Percentiles rank a stretch among this genome's conserved stretches.
phyloP scores from a whole-genome alignment of 78 protist genomes.

The Planoprotostelium fungivorum region DNA sequence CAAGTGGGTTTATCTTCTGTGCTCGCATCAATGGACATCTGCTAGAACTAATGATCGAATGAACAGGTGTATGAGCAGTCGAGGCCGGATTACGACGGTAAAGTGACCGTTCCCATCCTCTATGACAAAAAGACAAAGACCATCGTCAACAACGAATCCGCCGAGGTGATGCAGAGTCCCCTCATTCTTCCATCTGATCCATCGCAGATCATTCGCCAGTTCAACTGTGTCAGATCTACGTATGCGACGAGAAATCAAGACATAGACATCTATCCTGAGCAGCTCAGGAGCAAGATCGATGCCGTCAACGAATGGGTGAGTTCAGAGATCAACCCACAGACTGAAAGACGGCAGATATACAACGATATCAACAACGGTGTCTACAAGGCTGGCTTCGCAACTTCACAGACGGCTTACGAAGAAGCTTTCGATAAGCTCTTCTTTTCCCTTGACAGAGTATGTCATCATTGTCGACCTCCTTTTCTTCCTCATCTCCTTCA shows the following conservation, averaged over 20 bases:
- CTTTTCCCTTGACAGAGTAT: constrained; percentile 52
- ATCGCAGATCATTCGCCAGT: constrained; percentile 61
- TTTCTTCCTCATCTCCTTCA: no score
- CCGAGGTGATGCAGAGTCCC: constrained; percentile 8
- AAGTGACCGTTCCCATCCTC: constrained; percentile 78
- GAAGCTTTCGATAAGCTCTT: constrained; percentile 54
- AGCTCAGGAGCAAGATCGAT: constrained; percentile 25
- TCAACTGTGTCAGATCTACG: constrained; percentile 32
- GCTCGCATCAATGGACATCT: no score
- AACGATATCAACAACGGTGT: constrained; percentile 81
- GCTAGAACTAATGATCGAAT: no score
- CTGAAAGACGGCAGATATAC: no score
- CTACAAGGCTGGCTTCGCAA: constrained; percentile 31
- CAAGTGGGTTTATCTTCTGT: constrained; percentile 10
- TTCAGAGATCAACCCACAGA: no score
- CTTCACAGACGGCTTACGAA: constrained; percentile 26
- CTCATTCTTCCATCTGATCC: no score
- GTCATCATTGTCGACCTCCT: no score
- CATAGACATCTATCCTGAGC: constrained; percentile 73
- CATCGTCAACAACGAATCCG: constrained; percentile 86
- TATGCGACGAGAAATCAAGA: constrained; percentile 17
- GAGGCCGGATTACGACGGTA: constrained; percentile 30
- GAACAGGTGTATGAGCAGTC: constrained; percentile 18
- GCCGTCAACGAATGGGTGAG: constrained; percentile 59
- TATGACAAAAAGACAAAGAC: constrained; percentile 57